Percentiles rank a stretch among this genome's conserved stretches.
Conservation (phyloP, 1,139 yeast genomes). For the Geotrichum europaeum region DNA sequence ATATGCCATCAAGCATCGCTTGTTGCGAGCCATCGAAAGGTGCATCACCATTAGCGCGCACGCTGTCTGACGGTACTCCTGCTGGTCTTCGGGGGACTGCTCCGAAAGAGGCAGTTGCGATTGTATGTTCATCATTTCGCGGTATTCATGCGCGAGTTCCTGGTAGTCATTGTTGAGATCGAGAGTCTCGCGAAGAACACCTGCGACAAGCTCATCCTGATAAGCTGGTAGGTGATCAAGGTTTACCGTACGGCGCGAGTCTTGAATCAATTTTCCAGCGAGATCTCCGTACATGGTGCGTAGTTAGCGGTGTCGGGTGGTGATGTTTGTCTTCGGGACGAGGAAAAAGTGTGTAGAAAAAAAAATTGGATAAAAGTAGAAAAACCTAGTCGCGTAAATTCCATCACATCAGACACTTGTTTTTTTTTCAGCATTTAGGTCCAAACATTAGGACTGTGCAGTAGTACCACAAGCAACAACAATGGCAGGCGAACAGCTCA, state of each 20-base stretch:
- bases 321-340: background rate
- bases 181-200: slow-evolving; percentile 43
- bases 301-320: background rate
- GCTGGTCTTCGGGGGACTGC: slow-evolving; percentile 37
- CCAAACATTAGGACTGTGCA: background rate
- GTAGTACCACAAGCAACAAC: background rate
- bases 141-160: slow-evolving; percentile 35
- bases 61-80: slow-evolving; percentile 36
- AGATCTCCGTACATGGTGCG: slow-evolving; percentile 82
- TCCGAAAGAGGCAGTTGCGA: slow-evolving; percentile 30
- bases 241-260: slow-evolving; percentile 71
- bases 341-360: background rate
- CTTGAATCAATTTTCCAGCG: slow-evolving; percentile 74
- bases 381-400: background rate
- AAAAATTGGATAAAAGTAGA: background rate
- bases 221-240: slow-evolving; percentile 66
- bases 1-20: slow-evolving; percentile 81
- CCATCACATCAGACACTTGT: background rate
- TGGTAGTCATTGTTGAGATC: slow-evolving; percentile 46
- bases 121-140: slow-evolving; percentile 13
- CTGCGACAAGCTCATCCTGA: slow-evolving; percentile 69
- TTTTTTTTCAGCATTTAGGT: background rate
- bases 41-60: slow-evolving; percentile 80
- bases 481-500: background rate
- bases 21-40: slow-evolving; percentile 76